phyloP scores from a whole-genome alignment of 2,329 filamentous ascomycete genomes.

The Phaeosphaeria sp. region DNA sequence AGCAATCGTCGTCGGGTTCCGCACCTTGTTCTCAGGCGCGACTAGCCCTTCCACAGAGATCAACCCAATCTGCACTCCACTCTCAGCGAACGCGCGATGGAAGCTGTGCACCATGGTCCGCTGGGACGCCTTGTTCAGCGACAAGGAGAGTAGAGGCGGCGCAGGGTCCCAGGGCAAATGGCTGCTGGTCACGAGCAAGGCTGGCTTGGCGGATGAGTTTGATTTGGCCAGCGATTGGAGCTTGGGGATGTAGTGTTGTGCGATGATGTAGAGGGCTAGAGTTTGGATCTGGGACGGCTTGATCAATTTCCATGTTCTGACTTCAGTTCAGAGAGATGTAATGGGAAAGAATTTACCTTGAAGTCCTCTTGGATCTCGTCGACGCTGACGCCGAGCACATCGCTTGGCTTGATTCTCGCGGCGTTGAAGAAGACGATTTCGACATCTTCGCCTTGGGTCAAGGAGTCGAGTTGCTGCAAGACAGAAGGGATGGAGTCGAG shows the following conservation, averaged over 20 bases:
- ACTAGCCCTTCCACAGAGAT: constrained; percentile 57
- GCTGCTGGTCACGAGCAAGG: constrained; percentile 59
- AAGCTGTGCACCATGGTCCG: constrained; percentile 58
- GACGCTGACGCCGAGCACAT: constrained; percentile 52
- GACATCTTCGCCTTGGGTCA: constrained; percentile 43
- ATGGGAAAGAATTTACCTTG: constrained; percentile 44
- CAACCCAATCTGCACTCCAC: constrained; percentile 57
- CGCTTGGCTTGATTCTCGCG: constrained; percentile 54
- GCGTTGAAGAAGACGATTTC: constrained; percentile 63
- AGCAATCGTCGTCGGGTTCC: constrained; percentile 58
- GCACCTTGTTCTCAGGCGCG: constrained; percentile 45
- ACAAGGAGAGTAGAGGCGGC: constrained; percentile 57
- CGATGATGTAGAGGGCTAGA: constrained; percentile 56
- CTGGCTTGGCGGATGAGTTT: constrained; percentile 47
- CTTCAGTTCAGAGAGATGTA: neutral
- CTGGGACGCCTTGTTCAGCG: constrained; percentile 60
- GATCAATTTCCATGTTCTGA: neutral
- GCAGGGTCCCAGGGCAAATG: constrained; percentile 57
- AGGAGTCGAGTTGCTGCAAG: constrained; percentile 51
- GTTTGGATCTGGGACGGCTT: constrained; percentile 51
- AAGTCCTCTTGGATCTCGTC: constrained; percentile 59
- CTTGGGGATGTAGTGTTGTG: constrained; percentile 56
- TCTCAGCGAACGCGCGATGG: constrained; percentile 48
- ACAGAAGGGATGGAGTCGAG: constrained; percentile 45
- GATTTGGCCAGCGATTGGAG: constrained; percentile 33